Percentiles rank a stretch among this genome's conserved stretches.
Conservation (phyloP, 169 alveolate genomes). For the Pseudocohnilembus persalinus region DNA sequence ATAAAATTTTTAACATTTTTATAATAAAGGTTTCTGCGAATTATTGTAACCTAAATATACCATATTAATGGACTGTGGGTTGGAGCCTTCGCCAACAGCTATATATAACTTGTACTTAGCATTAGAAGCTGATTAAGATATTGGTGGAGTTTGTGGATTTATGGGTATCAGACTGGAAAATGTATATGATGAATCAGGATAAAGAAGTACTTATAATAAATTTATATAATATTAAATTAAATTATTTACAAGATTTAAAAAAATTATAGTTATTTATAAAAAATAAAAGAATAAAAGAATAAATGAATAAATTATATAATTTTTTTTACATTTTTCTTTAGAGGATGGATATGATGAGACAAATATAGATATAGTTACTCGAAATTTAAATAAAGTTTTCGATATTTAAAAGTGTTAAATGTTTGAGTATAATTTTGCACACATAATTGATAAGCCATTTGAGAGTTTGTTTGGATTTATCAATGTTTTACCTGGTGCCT, state of each 20-base stretch:
- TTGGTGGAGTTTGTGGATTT: slow-evolving; percentile 49
- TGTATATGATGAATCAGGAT: slow-evolving; percentile 25
- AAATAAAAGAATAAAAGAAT: too few relatives aligned
- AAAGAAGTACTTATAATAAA: slow-evolving; percentile 21
- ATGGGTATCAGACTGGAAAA: slow-evolving; percentile 37
- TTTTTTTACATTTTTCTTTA: neutral
- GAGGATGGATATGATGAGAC: slow-evolving; percentile 10
- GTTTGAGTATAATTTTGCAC: slow-evolving; percentile 22
- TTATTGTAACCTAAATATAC: slow-evolving; percentile 35
- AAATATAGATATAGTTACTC: neutral
- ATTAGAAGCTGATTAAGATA: slow-evolving; percentile 29
- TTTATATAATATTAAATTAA: neutral
- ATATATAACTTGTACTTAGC: slow-evolving; percentile 21
- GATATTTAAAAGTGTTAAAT: slow-evolving; percentile 16
- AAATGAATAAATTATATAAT: too few relatives aligned
- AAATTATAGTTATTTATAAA: too few relatives aligned
- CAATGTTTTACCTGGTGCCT: slow-evolving; percentile 47
- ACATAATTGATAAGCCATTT: slow-evolving; percentile 23
- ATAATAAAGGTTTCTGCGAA: slow-evolving; percentile 30
- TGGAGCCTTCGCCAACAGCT: slow-evolving; percentile 31
- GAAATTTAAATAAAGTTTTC: neutral
- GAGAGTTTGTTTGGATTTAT: slow-evolving; percentile 18
- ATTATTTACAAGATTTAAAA: too few relatives aligned
- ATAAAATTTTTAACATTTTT: too few relatives aligned
- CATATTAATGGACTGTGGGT: slow-evolving; percentile 48